Percentiles rank a stretch among this genome's conserved stretches.
phyloP scores from a whole-genome alignment of 345 rosid genomes.

The Bruguiera gymnorhiza region DNA sequence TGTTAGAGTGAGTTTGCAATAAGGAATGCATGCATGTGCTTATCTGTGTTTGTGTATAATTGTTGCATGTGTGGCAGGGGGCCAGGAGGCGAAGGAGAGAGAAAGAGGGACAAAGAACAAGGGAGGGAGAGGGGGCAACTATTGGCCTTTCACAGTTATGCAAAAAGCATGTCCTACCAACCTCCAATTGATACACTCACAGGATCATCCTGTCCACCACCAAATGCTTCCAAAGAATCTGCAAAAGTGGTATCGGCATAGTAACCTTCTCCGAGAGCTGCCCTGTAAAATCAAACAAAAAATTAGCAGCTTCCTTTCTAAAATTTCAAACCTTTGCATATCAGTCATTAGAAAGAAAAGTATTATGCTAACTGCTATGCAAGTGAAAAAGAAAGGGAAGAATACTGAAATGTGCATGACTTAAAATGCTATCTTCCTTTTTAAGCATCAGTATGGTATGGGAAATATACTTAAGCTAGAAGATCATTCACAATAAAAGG shows the following conservation, averaged over 20 bases:
- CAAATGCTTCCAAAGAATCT: constrained; percentile 77
- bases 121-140: not conserved
- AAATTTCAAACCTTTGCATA: not conserved
- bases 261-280: constrained; percentile 69
- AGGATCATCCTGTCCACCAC: constrained; percentile 86
- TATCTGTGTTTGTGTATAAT: no score
- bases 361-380: not conserved
- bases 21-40: not conserved
- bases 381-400: not conserved
- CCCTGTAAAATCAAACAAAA: constrained; percentile 36
- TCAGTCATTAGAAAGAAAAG: not conserved
- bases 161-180: constrained; percentile 24
- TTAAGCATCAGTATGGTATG: not conserved
- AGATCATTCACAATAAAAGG: not conserved
- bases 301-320: constrained; percentile 1
- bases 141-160: not conserved
- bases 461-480: not conserved
- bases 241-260: constrained; percentile 59
- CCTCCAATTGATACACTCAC: constrained; percentile 85
- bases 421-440: not conserved
- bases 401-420: not conserved
- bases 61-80: no score
- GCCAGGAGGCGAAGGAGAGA: not conserved
- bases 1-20: not conserved
- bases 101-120: not conserved